Percentiles rank a stretch among this genome's conserved stretches.
Evolutionary conservation across 2,329 filamentous ascomycete species (phyloP).

Genomic region (Ceratocystis huliohia): DNA sequence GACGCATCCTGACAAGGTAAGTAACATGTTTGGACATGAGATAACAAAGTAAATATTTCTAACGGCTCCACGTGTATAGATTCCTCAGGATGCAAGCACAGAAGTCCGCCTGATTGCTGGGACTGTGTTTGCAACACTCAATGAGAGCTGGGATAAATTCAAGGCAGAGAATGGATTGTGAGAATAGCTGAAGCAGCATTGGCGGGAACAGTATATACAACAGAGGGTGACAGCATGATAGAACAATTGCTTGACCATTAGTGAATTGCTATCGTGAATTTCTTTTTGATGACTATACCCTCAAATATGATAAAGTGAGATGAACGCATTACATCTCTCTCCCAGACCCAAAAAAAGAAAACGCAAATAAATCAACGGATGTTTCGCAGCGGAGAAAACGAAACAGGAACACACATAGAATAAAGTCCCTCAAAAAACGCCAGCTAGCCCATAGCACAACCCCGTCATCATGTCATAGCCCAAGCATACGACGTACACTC

Average conservation of each 20-base stretch:
- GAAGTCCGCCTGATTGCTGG: constrained; percentile 54
- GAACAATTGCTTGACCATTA: neutral
- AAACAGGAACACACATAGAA: neutral
- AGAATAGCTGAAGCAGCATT: neutral
- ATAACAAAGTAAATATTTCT: constrained; percentile 10
- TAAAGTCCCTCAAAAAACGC: neutral
- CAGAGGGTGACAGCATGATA: neutral
- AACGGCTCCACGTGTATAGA: constrained; percentile 30
- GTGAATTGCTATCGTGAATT: constrained; percentile 18
- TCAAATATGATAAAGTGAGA: neutral
- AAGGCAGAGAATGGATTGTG: constrained; percentile 55
- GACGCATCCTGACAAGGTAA: constrained; percentile 96
- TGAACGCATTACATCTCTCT: neutral
- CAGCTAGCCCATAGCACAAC: neutral
- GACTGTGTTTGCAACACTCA: constrained; percentile 53
- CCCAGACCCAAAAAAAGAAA: neutral
- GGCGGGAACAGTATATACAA: neutral
- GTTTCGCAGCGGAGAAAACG: neutral
- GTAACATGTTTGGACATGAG: constrained; percentile 25
- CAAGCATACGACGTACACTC: constrained; percentile 66
- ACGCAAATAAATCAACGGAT: neutral
- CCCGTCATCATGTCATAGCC: constrained; percentile 38
- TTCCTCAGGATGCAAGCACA: constrained; percentile 51
- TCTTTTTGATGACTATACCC: constrained; percentile 6
- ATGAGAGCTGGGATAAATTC: constrained; percentile 63